Base-by-base conservation (phyloP, 768 basidiomycete species). In the Imleria badia region DNA sequence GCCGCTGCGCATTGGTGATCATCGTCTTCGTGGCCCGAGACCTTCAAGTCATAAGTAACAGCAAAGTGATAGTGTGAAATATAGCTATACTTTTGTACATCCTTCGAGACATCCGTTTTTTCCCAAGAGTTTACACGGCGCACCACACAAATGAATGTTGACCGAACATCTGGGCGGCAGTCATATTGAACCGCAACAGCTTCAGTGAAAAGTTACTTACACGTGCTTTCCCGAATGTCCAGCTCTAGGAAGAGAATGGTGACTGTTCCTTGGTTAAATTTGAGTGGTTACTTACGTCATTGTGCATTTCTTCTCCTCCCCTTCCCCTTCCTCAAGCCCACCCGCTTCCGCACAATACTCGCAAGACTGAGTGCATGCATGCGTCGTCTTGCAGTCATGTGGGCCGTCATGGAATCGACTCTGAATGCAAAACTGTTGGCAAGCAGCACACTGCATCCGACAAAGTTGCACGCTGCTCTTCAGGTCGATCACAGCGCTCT, bases 141-240 rank as follows among this genome's bases (percentile, higher is more conserved):
- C 69, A 14, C 83, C 85, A 51, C 84, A 86, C 35, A 84, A 64
- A 68, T 86, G 84, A 26, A 68, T 40, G 31, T 75, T 71, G 7
- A 81, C 76, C 20, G 73, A 72, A 61, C 84, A 86, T 36, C 85
- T 86, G 36, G 34, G 44, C 35, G 6, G 39, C 33, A 50, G 10
- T 34, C 9, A 23, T 34, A 45, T 39, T 7, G 1, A 43, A 26
- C 35, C 10, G 30, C 5, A 9, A 14, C 5, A 17, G 19, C 33
- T 36, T 34, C 8, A 5, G 14, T 4, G 23, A 46, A 48, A 26
- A 12, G 54, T 73, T 46, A 57, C 80, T 56, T 62, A 85, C 84
- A 83, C 69, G 54, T 85, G 83, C 12, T 70, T 70, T 17, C 79
- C 81, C 33, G 75, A 61, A 62, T 85, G 84, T 1, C 84, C 83